These are phyloP conservation scores for Ogataea trehalophila DNA, from an alignment of 805 yeast species.

Conservation along the genomic window DNA sequence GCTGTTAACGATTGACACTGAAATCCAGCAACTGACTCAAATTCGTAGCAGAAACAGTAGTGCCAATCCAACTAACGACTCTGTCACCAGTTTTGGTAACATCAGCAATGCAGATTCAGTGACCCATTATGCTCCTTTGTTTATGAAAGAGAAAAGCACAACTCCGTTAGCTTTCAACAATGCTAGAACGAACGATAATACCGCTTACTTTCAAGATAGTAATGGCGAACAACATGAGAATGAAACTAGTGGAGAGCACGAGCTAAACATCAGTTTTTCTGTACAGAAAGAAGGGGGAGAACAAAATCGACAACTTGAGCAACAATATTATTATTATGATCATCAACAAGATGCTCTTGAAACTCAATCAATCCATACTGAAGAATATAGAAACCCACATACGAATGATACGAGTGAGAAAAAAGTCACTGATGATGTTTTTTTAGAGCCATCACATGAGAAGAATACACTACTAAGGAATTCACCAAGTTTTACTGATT, in stretches of 20 bases:
- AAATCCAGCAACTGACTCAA: conserved; percentile 5
- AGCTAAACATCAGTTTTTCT: too few species aligned
- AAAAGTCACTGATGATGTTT: not conserved
- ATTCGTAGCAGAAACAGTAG: too few species aligned
- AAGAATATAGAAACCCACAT: not conserved
- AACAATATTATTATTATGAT: too few species aligned
- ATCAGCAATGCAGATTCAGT: not conserved
- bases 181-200: not conserved
- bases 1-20: conserved; percentile 5
- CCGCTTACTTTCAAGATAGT: conserved; percentile 1
- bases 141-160: not conserved
- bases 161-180: not conserved
- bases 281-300: too few species aligned
- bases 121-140: conserved; percentile 1
- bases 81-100: not conserved
- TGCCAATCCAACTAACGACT: too few species aligned
- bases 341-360: too few species aligned
- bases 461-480: not conserved
- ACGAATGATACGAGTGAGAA: not conserved
- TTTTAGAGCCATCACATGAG: not conserved
- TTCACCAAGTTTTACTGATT: not conserved
- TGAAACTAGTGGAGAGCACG: not conserved
- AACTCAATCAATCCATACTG: not conserved
- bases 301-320: too few species aligned
- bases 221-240: not conserved